Evolutionary conservation across 2,329 filamentous ascomycete genomes (phyloP).

Genomic region (Emergomyces africanus): DNA sequence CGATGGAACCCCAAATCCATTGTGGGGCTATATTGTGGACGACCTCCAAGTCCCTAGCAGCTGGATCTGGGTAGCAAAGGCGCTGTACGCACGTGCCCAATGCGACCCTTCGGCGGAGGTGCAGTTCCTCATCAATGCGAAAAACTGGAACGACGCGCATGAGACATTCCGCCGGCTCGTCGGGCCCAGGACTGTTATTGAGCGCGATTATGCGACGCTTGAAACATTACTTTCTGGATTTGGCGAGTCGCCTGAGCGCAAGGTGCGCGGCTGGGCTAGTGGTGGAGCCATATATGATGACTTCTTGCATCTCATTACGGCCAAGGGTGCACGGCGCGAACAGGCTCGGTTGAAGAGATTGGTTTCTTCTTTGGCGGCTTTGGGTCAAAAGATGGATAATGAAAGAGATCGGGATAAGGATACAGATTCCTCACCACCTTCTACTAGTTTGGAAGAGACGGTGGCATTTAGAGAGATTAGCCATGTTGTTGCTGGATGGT

Average conservation of each 20-base stretch:
- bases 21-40: conserved; percentile 47
- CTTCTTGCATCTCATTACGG: conserved; percentile 40
- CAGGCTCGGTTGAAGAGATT: conserved; percentile 31
- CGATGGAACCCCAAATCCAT: conserved; percentile 25
- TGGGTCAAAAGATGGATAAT: conserved; percentile 29
- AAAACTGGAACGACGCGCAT: conserved; percentile 69
- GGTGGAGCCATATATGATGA: conserved; percentile 71
- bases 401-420: not conserved
- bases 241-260: conserved; percentile 42
- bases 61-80: conserved; percentile 84
- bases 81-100: conserved; percentile 63
- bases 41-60: conserved; percentile 57
- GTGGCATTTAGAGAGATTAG: conserved; percentile 78
- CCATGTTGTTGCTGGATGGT: conserved; percentile 54
- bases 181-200: conserved; percentile 69
- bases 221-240: conserved; percentile 61
- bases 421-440: conserved; percentile 10
- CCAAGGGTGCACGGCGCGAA: conserved; percentile 27
- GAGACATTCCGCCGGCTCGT: conserved; percentile 68
- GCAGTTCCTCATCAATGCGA: conserved; percentile 65
- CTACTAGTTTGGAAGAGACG: conserved; percentile 42
- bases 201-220: conserved; percentile 62
- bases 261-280: conserved; percentile 59
- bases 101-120: conserved; percentile 60
- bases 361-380: conserved; percentile 34